phyloP scores from a whole-genome alignment of 169 alveolate species.

The Plasmodium inui region DNA sequence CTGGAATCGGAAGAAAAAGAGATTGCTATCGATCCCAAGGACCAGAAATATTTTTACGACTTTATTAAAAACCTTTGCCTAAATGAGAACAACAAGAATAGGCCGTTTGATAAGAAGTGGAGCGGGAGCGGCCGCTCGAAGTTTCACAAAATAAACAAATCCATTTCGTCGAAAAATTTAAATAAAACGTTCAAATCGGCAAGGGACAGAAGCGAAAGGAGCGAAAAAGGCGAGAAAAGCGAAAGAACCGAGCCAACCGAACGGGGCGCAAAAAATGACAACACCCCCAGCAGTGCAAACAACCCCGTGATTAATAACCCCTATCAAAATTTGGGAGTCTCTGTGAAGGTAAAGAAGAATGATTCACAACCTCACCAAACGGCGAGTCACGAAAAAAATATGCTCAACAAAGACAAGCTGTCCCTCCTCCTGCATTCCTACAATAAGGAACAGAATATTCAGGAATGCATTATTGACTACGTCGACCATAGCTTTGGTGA shows the following conservation, averaged over 20 bases:
- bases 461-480: conserved; percentile 66
- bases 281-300: background rate
- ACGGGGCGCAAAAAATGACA: background rate
- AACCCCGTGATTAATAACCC: background rate
- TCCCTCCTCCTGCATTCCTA: conserved; percentile 32
- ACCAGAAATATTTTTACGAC: conserved; percentile 68
- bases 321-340: conserved; percentile 25
- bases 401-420: conserved; percentile 41
- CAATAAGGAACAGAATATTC: conserved; percentile 63
- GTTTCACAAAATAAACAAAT: conserved; percentile 25
- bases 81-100: conserved; percentile 9
- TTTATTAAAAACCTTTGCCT: conserved; percentile 35
- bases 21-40: conserved; percentile 39
- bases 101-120: conserved; percentile 7
- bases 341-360: conserved; percentile 44
- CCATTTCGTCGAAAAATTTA: conserved; percentile 4
- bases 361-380: conserved; percentile 6
- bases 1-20: conserved; percentile 75
- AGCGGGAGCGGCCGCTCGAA: conserved; percentile 7
- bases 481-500: conserved; percentile 30
- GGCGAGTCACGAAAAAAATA: conserved; percentile 15
- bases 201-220: background rate
- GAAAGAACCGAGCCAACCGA: conserved; percentile 6
- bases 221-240: background rate
- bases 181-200: background rate